Conservation (phyloP, 163 green algal species). For the Botryococcus braunii region DNA sequence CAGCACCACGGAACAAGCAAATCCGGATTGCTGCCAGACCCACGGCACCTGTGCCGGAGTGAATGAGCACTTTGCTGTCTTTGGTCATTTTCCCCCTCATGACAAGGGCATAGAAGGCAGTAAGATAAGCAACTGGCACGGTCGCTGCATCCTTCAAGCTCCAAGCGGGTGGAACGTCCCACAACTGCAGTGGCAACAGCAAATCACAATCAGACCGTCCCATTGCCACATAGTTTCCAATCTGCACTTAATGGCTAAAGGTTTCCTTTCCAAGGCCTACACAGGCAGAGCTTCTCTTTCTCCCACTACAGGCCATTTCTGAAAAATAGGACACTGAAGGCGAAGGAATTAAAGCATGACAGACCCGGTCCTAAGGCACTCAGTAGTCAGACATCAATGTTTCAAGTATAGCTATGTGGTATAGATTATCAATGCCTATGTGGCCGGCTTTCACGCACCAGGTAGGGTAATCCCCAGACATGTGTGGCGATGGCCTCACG, state of each 20-base stretch:
- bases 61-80: slow-evolving; percentile 6
- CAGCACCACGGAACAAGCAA: slow-evolving; percentile 8
- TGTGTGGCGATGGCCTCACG: slow-evolving; percentile 10
- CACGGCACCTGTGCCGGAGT: slow-evolving; percentile 17
- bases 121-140: slow-evolving; percentile 11
- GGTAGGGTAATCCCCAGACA: background rate
- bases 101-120: slow-evolving; percentile 13
- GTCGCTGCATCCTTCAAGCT: slow-evolving; percentile 9
- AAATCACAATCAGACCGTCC: no score
- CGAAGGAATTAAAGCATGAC: no score
- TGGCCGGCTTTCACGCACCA: slow-evolving; percentile 5
- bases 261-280: no score
- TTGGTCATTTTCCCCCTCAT: slow-evolving; percentile 7
- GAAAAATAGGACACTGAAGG: no score
- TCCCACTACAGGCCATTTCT: no score
- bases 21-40: slow-evolving; percentile 17
- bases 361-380: no score
- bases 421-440: no score
- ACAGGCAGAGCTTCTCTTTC: no score
- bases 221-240: no score
- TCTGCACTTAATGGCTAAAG: no score
- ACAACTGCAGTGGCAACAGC: slow-evolving; percentile 6
- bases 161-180: slow-evolving; percentile 8
- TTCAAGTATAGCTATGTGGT: no score
- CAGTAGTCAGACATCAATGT: no score